These are phyloP conservation scores for Hordeum vulgare DNA, from an alignment of 176 grass and related monocot species.

Conservation along the genomic window MorexV3_pseudomolecules_assembly NC_058518.1:287702109-287702608, in stretches of 20 bases:
- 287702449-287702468: background rate
- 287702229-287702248: too few relatives aligned
- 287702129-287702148: too few relatives aligned
- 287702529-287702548: background rate
- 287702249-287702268: too few relatives aligned
- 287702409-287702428: background rate
- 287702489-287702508: constrained; percentile 3
- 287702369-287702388: background rate
- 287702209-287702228: too few relatives aligned
- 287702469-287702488: background rate
- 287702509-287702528: background rate
- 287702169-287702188: too few relatives aligned
- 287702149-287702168: too few relatives aligned
- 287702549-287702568: background rate
- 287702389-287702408: background rate
- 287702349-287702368: background rate
- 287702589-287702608: background rate
- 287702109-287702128: too few relatives aligned
- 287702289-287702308: too few relatives aligned
- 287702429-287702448: background rate
- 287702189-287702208: too few relatives aligned
- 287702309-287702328: too few relatives aligned
- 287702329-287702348: background rate
- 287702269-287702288: too few relatives aligned
- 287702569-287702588: background rate